A percentile compares a stretch with the other conserved stretches of the same genome.
phyloP scores from a whole-genome alignment of 495 filamentous ascomycete genomes.

The Rusavskia elegans region DNA sequence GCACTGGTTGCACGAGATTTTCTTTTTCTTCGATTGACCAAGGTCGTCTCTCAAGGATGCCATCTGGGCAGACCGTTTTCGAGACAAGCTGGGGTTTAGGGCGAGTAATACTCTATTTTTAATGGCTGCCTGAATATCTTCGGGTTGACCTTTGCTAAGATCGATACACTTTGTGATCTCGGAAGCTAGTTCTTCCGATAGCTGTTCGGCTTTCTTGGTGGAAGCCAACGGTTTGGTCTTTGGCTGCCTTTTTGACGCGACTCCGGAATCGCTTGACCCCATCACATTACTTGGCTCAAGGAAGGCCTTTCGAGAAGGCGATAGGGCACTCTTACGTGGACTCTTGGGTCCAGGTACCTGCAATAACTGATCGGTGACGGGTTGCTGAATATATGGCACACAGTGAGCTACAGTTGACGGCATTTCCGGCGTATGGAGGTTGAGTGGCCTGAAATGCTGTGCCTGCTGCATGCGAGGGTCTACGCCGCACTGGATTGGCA shows the following conservation, averaged over 20 bases:
- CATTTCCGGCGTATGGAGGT: background rate
- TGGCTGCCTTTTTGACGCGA: background rate
- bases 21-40: conserved; percentile 10
- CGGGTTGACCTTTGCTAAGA: background rate
- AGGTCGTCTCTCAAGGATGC: background rate
- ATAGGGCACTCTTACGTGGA: background rate
- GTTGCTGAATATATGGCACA: background rate
- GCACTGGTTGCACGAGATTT: conserved; percentile 37
- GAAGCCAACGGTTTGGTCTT: background rate
- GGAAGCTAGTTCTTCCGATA: conserved; percentile 1
- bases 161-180: background rate
- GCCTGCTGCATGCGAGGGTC: background rate
- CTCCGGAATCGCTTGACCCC: too few species aligned
- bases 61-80: background rate
- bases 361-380: background rate
- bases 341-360: background rate
- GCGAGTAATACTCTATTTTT: background rate
- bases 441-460: background rate
- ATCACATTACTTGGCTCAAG: background rate
- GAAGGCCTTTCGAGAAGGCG: background rate
- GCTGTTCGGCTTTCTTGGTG: background rate
- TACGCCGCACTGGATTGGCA: background rate
- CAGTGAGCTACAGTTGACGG: background rate
- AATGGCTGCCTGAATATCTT: background rate
- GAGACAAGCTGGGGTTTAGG: background rate